Percentiles rank a stretch among this genome's conserved stretches.
These are phyloP conservation scores for Hyaloscypha variabilis DNA, from an alignment of 495 filamentous ascomycete genomes.

Conservation along the genomic window DNA sequence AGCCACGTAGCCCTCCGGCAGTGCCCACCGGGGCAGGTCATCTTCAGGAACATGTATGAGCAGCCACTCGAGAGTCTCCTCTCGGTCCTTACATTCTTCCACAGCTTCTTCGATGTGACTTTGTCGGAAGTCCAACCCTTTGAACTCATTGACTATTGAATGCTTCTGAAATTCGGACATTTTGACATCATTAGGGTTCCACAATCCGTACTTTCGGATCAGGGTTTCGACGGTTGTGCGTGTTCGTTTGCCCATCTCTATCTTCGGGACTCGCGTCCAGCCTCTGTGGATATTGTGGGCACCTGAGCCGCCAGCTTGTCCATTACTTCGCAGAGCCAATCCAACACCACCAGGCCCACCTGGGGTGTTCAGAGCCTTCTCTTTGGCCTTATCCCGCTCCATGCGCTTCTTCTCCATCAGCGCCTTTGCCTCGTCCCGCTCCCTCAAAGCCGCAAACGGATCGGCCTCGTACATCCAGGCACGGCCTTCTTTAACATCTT, in stretches of 20 bases:
- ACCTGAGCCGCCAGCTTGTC: slow-evolving; percentile 35
- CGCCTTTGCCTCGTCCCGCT: slow-evolving; percentile 74
- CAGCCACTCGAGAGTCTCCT: slow-evolving; percentile 90
- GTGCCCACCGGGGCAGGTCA: slow-evolving; percentile 84
- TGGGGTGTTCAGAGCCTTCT: slow-evolving; percentile 61
- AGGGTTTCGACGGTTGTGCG: slow-evolving; percentile 77
- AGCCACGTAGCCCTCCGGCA: slow-evolving; percentile 87
- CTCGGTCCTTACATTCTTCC: slow-evolving; percentile 84
- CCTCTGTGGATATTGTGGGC: slow-evolving; percentile 54
- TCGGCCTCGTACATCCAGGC: slow-evolving; percentile 96
- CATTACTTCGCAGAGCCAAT: slow-evolving; percentile 34
- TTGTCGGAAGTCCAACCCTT: slow-evolving; percentile 75
- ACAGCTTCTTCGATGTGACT: slow-evolving; percentile 90
- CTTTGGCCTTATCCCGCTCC: slow-evolving; percentile 61
- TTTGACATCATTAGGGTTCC: slow-evolving; percentile 78
- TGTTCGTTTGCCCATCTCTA: slow-evolving; percentile 85
- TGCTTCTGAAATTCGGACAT: slow-evolving; percentile 59
- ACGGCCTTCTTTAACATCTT: slow-evolving; percentile 73
- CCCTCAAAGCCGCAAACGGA: slow-evolving; percentile 78
- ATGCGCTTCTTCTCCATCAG: slow-evolving; percentile 71
- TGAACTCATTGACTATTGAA: slow-evolving; percentile 72
- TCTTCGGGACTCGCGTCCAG: slow-evolving; percentile 84
- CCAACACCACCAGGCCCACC: slow-evolving; percentile 37
- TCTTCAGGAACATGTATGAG: slow-evolving; percentile 96
- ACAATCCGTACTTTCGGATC: slow-evolving; percentile 73